Conservation (phyloP, 2,329 filamentous ascomycete species). For the Cryoendolithus antarcticus region DNA sequence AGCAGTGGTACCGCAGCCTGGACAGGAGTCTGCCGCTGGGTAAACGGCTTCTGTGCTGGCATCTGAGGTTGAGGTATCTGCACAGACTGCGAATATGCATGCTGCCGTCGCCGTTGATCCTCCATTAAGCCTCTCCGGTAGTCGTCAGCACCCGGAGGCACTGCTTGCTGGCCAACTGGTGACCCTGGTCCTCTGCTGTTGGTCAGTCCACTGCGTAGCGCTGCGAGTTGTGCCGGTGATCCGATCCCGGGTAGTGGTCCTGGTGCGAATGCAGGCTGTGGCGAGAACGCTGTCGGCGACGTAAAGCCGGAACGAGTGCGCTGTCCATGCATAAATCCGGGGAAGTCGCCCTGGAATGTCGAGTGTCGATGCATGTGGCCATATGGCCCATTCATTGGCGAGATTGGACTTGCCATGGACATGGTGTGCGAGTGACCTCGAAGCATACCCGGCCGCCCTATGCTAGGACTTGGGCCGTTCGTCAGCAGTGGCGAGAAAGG, state of each 20-base stretch:
- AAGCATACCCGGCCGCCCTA: slow-evolving; percentile 22
- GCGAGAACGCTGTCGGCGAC: slow-evolving; percentile 5
- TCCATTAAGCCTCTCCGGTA: slow-evolving; percentile 30
- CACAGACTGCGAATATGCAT: slow-evolving; percentile 27
- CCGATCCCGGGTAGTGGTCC: slow-evolving; percentile 26
- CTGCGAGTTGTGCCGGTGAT: slow-evolving; percentile 32
- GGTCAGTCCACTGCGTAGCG: slow-evolving; percentile 17
- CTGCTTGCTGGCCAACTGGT: slow-evolving; percentile 39
- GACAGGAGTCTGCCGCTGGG: slow-evolving; percentile 31
- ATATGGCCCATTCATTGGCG: slow-evolving; percentile 46
- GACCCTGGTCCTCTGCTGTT: slow-evolving; percentile 38
- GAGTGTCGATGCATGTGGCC: slow-evolving; percentile 60
- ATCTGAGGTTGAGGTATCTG: slow-evolving; percentile 13
- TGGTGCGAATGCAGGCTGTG: slow-evolving; percentile 8
- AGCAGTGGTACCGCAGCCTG: slow-evolving; percentile 29
- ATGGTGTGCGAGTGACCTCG: slow-evolving; percentile 37
- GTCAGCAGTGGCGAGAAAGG: slow-evolving; percentile 77
- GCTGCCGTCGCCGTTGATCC: slow-evolving; percentile 34
- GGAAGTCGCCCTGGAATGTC: slow-evolving; percentile 32
- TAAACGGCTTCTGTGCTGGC: slow-evolving; percentile 9
- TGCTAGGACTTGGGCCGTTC: slow-evolving; percentile 65
- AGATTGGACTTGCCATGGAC: slow-evolving; percentile 59
- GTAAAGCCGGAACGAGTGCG: slow-evolving; percentile 8
- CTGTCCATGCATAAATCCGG: slow-evolving; percentile 3
- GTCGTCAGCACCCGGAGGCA: slow-evolving; percentile 17